Base-by-base conservation (phyloP, 306 rosid species). In the Sesbania bispinosa region DNA sequence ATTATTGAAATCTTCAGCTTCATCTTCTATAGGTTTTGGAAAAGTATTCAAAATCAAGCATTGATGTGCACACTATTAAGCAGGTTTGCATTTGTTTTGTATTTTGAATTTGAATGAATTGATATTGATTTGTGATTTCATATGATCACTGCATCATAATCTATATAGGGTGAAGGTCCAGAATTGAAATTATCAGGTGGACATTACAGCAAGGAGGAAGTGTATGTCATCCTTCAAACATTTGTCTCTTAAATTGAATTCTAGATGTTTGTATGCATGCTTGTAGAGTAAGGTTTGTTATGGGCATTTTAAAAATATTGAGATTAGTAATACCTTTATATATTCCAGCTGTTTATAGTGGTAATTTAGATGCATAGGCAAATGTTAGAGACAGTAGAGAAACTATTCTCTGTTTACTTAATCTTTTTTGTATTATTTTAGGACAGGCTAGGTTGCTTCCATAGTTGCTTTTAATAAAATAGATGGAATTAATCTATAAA, bases 31-130 rank as follows among this genome's bases (percentile, higher is more conserved):
- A 73, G 96, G 87, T 75, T 14, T 24, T 88, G 84, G 82, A 74
- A 70, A 81, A 84, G 74, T 77, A 84, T 77, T 62, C 87, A 26
- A 69, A 57, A 24, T 81, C 87, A 14, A 69, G 57, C 33, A 3
- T 90, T 67, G 83, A 79, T 58, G 81, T 81, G 55, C 96, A 59
- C 65, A 73, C 81, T 48, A 27, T 88, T 21, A 79, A 80, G 53
- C 81, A 81, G 88, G 90, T 86, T 81, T 76, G 67, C 10, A 6
- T 18, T 38, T 55, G 45, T 69, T 79, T 64, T 38, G 15, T 48
- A 61, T 57, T 21, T 52, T 42, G 51, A 42, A 76, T 21, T 52
- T 42, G 51, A 42, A 76, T 58, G 41, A 29, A 41, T 63, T 74
- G 30, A 59, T 60, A 57, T 75, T 75, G 33, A 27, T 67, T 72